Conservation (phyloP, 1,139 yeast species). For the Yamadazyma dushanensis region DNA sequence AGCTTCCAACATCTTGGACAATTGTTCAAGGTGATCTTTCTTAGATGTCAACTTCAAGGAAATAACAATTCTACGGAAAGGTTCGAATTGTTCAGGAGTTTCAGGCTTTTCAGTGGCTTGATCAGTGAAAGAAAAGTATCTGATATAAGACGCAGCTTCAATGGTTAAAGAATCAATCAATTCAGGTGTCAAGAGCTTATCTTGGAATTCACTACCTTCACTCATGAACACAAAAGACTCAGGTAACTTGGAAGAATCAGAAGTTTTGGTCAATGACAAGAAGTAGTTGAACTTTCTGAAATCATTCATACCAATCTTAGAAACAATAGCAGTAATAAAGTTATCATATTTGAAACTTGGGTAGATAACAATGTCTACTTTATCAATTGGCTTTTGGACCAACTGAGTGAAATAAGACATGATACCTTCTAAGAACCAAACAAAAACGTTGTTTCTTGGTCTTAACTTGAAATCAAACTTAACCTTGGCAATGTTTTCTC, state of each 20-base stretch:
- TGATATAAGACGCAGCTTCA: slow-evolving; percentile 51
- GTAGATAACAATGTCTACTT: slow-evolving; percentile 59
- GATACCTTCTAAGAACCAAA: slow-evolving; percentile 57
- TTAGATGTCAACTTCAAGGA: slow-evolving; percentile 50
- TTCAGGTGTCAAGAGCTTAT: slow-evolving; percentile 51
- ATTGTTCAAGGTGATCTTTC: slow-evolving; percentile 44
- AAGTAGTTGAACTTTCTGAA: slow-evolving; percentile 76
- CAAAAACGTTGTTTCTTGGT: slow-evolving; percentile 78
- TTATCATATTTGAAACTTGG: slow-evolving; percentile 62
- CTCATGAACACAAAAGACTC: slow-evolving; percentile 81
- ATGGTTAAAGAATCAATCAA: slow-evolving; percentile 50
- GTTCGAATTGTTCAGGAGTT: slow-evolving; percentile 48
- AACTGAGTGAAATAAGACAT: slow-evolving; percentile 54
- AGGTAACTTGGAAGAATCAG: slow-evolving; percentile 71
- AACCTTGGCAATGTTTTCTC: slow-evolving; percentile 69
- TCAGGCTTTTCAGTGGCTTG: slow-evolving; percentile 71
- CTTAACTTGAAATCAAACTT: slow-evolving; percentile 62
- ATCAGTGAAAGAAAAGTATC: slow-evolving; percentile 79
- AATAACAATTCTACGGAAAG: slow-evolving; percentile 56
- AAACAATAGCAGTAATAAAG: slow-evolving; percentile 80
- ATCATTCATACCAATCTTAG: slow-evolving; percentile 80
- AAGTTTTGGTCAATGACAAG: slow-evolving; percentile 79
- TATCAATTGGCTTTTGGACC: slow-evolving; percentile 57
- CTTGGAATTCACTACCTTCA: slow-evolving; percentile 81
- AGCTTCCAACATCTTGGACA: slow-evolving; percentile 50